Base-by-base conservation (phyloP, 441 rosid genomes). In the Flueggea neowawraea region DNA sequence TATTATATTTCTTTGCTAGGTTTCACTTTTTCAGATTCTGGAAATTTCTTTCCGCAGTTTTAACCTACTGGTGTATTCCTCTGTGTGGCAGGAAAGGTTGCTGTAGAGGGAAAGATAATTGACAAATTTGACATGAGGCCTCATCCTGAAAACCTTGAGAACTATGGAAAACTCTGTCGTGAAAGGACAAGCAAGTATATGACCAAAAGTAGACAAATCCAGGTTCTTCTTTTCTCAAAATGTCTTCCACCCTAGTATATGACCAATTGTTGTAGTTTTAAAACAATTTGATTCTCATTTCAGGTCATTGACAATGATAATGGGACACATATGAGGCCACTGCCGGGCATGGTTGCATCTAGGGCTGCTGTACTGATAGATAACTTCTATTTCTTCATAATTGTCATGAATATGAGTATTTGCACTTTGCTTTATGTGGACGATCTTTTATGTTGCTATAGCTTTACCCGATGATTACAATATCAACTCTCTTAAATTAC, bases 41-140 rank as follows among this genome's bases (percentile, higher is more conserved):
- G 16, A 7, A 16, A 13, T 11, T 6, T 51, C 6, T 13, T 51
- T 51, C 15, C n/a, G 1, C 16, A 11, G 16, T 13, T n/a, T n/a
- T n/a, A n/a, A n/a, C n/a, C n/a, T n/a, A 43, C 16, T 47, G 22
- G 10, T 36, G 22, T 55, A 59, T 8, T n/a, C n/a, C n/a, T n/a
- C n/a, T 64, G 10, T 17, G 55, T 55, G 62, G 60, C 74, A 91
- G 97, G 83, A 61, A 76, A 51, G 62, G 56, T 81, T 56, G 82
- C 86, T 49, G 70, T 64, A 54, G 96, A 89, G 73, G 98, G 98
- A 61, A 83, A 77, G 66, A 73, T 92, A 54, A 88, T 83, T 15
- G 75, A 87, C 52, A 92, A 89, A 63, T 92, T 92, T 61, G 98
- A 92, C 69, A 84, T 92, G 93, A 86, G 88, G 68, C 98, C 96